A percentile compares a stretch with the other conserved stretches of the same genome.
Evolutionary conservation across 2,329 filamentous ascomycete species (phyloP).

Genomic region (Aureobasidium sp.): DNA sequence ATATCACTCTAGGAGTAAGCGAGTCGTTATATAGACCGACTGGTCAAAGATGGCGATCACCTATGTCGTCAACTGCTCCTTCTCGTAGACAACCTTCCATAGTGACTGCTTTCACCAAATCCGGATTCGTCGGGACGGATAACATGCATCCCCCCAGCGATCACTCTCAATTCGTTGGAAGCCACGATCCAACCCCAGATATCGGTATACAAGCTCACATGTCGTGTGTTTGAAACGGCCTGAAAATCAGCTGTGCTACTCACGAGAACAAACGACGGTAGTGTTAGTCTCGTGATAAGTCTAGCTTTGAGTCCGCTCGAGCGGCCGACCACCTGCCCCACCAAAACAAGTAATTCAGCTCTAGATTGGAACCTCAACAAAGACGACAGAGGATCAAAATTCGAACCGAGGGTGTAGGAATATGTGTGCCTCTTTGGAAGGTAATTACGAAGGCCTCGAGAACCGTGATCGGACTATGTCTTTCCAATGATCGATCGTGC

Average conservation of each 20-base stretch:
- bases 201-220: slow-evolving; percentile 7
- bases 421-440: background rate
- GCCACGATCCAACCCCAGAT: slow-evolving; percentile 14
- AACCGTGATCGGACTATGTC: background rate
- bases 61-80: slow-evolving; percentile 2
- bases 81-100: background rate
- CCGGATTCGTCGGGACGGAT: background rate
- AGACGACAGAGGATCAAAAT: background rate
- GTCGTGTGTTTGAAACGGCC: background rate
- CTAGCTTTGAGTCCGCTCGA: slow-evolving; percentile 8
- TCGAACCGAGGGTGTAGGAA: background rate
- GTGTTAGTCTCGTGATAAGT: background rate
- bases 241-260: slow-evolving; percentile 10
- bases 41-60: background rate
- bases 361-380: background rate
- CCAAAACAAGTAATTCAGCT: background rate
- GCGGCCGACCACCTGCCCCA: slow-evolving; percentile 1
- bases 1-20: background rate
- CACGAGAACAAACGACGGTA: slow-evolving; percentile 2
- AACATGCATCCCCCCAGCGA: slow-evolving; percentile 4
- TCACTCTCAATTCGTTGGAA: background rate
- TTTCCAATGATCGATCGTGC: background rate
- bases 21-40: background rate
- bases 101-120: background rate
- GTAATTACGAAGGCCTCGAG: background rate